Conservation (phyloP, 1,139 yeast species). For the Lodderomyces metapsilosis region DNA sequence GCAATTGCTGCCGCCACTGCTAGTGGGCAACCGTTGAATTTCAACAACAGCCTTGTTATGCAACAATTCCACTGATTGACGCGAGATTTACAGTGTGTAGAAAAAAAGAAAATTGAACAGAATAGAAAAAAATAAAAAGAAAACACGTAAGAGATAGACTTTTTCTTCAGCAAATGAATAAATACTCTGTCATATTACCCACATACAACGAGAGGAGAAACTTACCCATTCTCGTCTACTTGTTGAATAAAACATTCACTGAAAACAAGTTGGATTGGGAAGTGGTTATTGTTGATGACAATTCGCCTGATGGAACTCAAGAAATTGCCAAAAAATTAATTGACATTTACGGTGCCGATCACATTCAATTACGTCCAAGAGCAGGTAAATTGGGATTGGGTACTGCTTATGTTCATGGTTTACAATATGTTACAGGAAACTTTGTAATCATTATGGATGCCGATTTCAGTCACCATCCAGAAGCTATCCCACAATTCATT, state of each 20-base stretch:
- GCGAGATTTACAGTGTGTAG: too few species aligned
- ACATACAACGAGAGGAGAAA: conserved; percentile 73
- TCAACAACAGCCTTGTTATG: conserved; percentile 27
- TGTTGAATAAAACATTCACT: conserved; percentile 68
- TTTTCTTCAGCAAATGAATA: conserved; percentile 27
- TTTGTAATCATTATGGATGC: conserved; percentile 85
- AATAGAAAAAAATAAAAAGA: not conserved
- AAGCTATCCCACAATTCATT: conserved; percentile 75
- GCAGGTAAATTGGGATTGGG: conserved; percentile 81
- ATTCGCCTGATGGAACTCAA: conserved; percentile 83
- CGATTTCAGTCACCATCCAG: conserved; percentile 81
- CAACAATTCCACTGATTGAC: conserved; percentile 18
- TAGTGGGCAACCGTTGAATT: conserved; percentile 46
- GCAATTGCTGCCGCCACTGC: conserved; percentile 57
- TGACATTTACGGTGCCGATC: conserved; percentile 60
- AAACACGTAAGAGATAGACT: conserved; percentile 8
- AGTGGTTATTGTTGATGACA: conserved; percentile 75
- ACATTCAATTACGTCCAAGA: conserved; percentile 67
- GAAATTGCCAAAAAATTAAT: conserved; percentile 67
- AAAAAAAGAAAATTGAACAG: conserved; percentile 25
- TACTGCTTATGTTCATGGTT: conserved; percentile 80
- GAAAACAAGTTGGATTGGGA: conserved; percentile 70
- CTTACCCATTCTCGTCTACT: conserved; percentile 71
- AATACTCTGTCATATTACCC: conserved; percentile 75
- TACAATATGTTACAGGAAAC: conserved; percentile 70